A percentile compares a stretch with the other conserved stretches of the same genome.
Evolutionary conservation across 2,329 filamentous ascomycete genomes (phyloP).

Genomic region (Botrytis fragariae): DNA sequence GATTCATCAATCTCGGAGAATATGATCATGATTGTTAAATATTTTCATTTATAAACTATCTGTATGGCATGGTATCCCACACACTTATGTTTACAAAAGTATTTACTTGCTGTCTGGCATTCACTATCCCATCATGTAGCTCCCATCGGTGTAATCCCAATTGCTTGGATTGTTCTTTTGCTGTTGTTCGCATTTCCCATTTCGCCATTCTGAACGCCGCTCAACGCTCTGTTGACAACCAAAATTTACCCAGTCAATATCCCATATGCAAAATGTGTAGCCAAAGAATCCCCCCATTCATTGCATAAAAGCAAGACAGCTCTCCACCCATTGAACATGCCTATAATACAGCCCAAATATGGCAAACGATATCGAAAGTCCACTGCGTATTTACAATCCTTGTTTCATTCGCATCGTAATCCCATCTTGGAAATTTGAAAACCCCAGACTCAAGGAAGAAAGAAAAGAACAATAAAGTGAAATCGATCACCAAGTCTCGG

Average conservation of each 20-base stretch:
- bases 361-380: not conserved
- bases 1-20: not conserved
- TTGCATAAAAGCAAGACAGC: conserved; percentile 1
- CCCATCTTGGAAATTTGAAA: not conserved
- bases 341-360: not conserved
- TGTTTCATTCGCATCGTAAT: not conserved
- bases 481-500: conserved; percentile 64
- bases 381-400: not conserved
- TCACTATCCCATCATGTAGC: not conserved
- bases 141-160: not conserved
- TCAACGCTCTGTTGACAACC: not conserved
- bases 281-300: not conserved
- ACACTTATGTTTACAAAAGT: not conserved
- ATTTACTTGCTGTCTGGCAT: not conserved
- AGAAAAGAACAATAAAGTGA: not conserved
- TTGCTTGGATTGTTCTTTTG: not conserved
- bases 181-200: not conserved
- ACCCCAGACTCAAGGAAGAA: not conserved
- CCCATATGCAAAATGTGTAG: not conserved
- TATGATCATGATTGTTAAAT: not conserved
- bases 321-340: not conserved
- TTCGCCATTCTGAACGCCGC: not conserved
- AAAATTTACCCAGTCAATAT: not conserved
- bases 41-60: not conserved
- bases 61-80: not conserved